These are phyloP conservation scores for Suhomyces bolitotheri DNA, from an alignment of 1,139 yeast species.

Conservation along the genomic window DNA sequence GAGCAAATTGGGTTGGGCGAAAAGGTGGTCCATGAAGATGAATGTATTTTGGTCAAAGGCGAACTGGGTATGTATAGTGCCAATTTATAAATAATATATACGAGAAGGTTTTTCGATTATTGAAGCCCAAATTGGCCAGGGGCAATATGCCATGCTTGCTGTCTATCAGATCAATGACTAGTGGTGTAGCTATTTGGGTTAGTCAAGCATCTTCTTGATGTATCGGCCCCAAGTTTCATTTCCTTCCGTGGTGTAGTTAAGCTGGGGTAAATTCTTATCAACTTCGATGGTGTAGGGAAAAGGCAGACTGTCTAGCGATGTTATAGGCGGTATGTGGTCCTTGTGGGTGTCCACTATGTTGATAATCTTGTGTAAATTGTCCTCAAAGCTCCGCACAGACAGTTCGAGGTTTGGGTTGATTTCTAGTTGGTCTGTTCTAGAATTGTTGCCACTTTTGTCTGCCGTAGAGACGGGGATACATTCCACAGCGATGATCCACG, in stretches of 20 bases:
- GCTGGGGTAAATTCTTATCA: slow-evolving; percentile 15
- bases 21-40: slow-evolving; percentile 55
- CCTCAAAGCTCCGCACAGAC: slow-evolving; percentile 42
- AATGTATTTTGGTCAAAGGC: slow-evolving; percentile 72
- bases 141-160: no score
- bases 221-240: slow-evolving; percentile 52
- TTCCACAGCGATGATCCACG: slow-evolving; percentile 41
- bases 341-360: slow-evolving; percentile 55
- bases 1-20: slow-evolving; percentile 43
- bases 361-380: slow-evolving; percentile 47
- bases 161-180: not conserved
- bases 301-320: slow-evolving; percentile 64
- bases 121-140: no score
- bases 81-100: slow-evolving; percentile 11
- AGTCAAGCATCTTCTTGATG: slow-evolving; percentile 47
- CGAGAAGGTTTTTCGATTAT: no score
- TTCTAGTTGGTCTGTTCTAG: slow-evolving; percentile 4
- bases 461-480: slow-evolving; percentile 30
- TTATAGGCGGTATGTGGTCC: slow-evolving; percentile 73
- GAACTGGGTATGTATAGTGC: slow-evolving; percentile 46
- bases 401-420: slow-evolving; percentile 18
- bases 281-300: slow-evolving; percentile 56
- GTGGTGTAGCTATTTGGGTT: slow-evolving; percentile 7
- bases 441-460: slow-evolving; percentile 2
- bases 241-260: slow-evolving; percentile 12